Percentiles rank a stretch among this genome's conserved stretches.
phyloP scores from a whole-genome alignment of 73 alveolate species.

The Tetrahymena elliotti region DNA sequence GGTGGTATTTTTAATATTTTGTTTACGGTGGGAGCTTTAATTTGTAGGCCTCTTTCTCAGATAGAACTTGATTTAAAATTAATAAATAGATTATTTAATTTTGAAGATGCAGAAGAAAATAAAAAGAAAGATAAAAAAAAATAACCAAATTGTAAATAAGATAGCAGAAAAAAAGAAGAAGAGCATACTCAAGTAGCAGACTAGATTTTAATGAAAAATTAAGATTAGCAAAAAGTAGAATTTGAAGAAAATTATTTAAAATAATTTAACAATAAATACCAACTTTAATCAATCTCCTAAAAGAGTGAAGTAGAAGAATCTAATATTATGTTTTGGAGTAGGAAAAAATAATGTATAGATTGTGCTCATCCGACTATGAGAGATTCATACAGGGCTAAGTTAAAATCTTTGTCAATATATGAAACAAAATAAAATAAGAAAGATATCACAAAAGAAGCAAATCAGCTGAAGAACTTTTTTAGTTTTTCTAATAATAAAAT shows the following conservation, averaged over 20 bases:
- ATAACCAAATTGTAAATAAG: neutral
- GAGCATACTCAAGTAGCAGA: neutral
- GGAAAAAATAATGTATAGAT: neutral
- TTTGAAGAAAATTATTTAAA: too few species aligned
- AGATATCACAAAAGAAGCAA: neutral
- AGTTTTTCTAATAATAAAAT: neutral
- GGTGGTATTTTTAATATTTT: neutral
- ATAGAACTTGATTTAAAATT: neutral
- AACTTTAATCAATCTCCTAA: neutral
- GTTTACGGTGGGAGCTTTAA: neutral
- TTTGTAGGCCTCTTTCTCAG: neutral
- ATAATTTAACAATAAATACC: too few species aligned
- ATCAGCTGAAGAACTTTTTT: neutral
- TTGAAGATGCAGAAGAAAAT: neutral
- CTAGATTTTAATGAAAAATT: too few species aligned
- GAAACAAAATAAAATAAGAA: neutral
- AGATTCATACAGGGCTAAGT: neutral
- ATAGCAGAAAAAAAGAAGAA: neutral
- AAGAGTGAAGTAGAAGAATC: neutral
- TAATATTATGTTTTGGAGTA: neutral
- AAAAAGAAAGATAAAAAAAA: neutral
- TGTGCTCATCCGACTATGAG: neutral
- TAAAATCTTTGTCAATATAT: neutral
- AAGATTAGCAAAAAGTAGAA: too few species aligned
- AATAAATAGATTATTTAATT: neutral